Base-by-base conservation (phyloP, 2,329 filamentous ascomycete genomes). In the Rhynchosporium agropyri region DNA sequence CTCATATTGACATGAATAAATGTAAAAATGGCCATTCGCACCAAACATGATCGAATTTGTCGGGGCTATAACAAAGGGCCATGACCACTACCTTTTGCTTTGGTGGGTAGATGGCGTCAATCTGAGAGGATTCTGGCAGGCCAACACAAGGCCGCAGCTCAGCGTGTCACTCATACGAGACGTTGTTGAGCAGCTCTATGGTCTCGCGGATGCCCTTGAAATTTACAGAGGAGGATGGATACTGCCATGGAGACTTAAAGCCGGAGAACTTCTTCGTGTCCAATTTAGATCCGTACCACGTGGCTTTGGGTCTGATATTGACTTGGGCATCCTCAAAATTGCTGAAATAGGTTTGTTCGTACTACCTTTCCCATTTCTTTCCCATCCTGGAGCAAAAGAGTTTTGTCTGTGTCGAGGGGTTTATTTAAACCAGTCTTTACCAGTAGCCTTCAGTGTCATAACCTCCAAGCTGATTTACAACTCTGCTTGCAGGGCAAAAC, bases 81-180 rank as follows among this genome's bases (percentile, higher is more conserved):
- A 42, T 3, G 8, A 55, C 13, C 10, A 36, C 1, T 55, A 42
- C 42, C 26, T 55, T 3, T 26, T 55, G 33, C 42, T 55, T 55
- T 36, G 33, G 12, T 55, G 51, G 51, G 51, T 36, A 1, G 51
- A 55, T 20, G 51, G 51, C 28, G 51, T 31, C 51, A 55, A 55
- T n/a, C 12, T 42, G 1, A 31, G 29, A 1, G 51, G 42, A 12
- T 55, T 55, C 5, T 55, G 51, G 51, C 38, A 38, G n/a, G n/a
- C 2, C n/a, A 12, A 40, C 15, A 13, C 15, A 7, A 38, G 26
- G 15, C 51, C 51, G 3, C n/a, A 55, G 3, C 33, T 55, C n/a
- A 40, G 6, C 12, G 33, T 7, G 4, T 3, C 33, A 4, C 51
- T 55, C 26, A 36, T 55, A n/a, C n/a, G 26, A 26, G 51, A 55